These are phyloP conservation scores for Vairimorpha apis DNA, from an alignment of 371 early-diverging fungal genomes.

Conservation along the genomic window DNA sequence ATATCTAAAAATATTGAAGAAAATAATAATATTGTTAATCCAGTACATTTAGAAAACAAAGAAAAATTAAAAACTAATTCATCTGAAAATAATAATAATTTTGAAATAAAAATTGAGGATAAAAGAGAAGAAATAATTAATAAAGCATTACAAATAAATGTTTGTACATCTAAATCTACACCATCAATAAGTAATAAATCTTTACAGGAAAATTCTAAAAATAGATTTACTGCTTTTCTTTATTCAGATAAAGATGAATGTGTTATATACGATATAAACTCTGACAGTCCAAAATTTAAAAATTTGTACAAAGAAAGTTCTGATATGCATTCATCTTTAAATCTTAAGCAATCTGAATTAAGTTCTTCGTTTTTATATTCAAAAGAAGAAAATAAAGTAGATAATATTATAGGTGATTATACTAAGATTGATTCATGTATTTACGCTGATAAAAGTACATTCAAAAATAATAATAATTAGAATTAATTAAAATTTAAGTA, in stretches of 20 bases:
- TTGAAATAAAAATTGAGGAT: not conserved
- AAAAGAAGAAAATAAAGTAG: not conserved
- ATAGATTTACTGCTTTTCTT: conserved; percentile 7
- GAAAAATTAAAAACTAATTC: too few relatives aligned
- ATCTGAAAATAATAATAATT: too few relatives aligned
- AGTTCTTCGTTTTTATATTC: conserved; percentile 18
- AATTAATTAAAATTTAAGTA: not conserved
- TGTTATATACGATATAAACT: conserved; percentile 14
- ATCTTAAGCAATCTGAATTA: not conserved
- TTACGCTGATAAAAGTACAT: conserved; percentile 17
- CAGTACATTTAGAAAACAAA: too few relatives aligned
- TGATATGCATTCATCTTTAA: not conserved
- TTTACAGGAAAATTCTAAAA: not conserved
- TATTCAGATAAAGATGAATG: conserved; percentile 15
- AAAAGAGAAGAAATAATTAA: not conserved
- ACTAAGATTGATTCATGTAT: conserved; percentile 29
- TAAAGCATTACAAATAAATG: not conserved
- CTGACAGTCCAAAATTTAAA: not conserved
- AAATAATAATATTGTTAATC: too few relatives aligned
- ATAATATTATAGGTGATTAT: not conserved
- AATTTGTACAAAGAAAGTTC: conserved; percentile 8
- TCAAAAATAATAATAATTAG: conserved; percentile 2
- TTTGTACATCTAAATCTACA: conserved; percentile 1
- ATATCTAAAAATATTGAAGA: too few relatives aligned
- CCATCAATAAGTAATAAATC: not conserved